phyloP scores from a whole-genome alignment of 192 early-diverging fungal species.

The Entomortierella parvispora region DNA sequence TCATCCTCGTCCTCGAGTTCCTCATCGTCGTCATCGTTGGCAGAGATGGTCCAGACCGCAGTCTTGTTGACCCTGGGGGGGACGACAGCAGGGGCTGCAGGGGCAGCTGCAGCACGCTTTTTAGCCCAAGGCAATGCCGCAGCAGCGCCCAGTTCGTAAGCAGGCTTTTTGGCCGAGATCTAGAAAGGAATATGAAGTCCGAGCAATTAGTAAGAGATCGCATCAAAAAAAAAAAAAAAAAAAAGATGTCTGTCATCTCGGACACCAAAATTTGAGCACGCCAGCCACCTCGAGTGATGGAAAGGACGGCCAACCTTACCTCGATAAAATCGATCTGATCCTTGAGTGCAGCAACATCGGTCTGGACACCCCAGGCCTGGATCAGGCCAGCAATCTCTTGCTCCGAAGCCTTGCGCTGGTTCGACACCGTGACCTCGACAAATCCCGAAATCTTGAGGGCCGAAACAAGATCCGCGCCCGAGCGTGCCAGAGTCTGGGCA shows the following conservation, averaged over 20 bases:
- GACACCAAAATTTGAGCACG: not conserved
- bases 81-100: constrained; percentile 34
- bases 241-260: not conserved
- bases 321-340: constrained; percentile 55
- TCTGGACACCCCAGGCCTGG: constrained; percentile 67
- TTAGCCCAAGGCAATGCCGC: constrained; percentile 84
- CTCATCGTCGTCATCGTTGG: constrained; percentile 74
- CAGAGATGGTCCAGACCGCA: constrained; percentile 80
- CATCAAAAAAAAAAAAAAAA: not conserved
- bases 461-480: constrained; percentile 64
- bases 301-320: no score
- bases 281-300: no score
- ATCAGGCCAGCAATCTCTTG: constrained; percentile 58
- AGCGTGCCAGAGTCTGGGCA: constrained; percentile 66
- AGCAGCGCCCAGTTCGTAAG: constrained; percentile 88
- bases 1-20: constrained; percentile 90
- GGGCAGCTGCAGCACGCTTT: constrained; percentile 61
- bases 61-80: constrained; percentile 38
- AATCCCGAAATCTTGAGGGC: constrained; percentile 88
- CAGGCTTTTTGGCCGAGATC: constrained; percentile 77
- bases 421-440: constrained; percentile 66
- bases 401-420: constrained; percentile 53
- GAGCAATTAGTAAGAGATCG: constrained; percentile 38
- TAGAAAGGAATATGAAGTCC: constrained; percentile 61
- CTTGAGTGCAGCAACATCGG: constrained; percentile 52